Evolutionary conservation across 345 rosid species (phyloP), one percentile per base, ranked within the genome.

Genomic region (Eucalyptus victrix): DNA sequence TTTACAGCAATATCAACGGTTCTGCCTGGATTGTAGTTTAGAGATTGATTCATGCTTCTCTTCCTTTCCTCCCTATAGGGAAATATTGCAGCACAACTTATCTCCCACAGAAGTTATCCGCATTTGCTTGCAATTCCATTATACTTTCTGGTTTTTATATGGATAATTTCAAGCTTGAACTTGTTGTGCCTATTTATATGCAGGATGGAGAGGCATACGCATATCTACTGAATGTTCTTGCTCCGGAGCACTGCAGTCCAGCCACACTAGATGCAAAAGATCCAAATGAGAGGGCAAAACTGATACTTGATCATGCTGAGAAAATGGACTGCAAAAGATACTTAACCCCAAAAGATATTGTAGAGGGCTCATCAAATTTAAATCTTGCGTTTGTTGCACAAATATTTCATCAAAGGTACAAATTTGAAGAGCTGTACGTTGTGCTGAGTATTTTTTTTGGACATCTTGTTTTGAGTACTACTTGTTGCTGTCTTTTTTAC

Each of bases 311-410:
- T 88, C 98, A 97, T 88, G 99, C 98, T 87, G 98, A 95, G 93
- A 94, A 87, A 90, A 95, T 97, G 97, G 94, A 93, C 89, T 97
- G 99, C 93, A 97, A 96, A 89, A 90, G 97, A 87, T 97, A 96
- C 93, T 92, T 97, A 91, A 95, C 91, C 87, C 97, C 99, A 21
- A 94, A 93, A 88, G 99, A 97, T 92, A 97, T 97, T 53, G 94
- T 93, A 51, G 98, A 97, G 88, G 98, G 99, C 86, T 95, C 95
- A 34, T 42, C 98, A 80, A 97, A 94, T 91, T 90, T 97, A 91
- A 97, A 97, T 93, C 98, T 97, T 49, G 99, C 98, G 9, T 96
- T 97, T 80, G 95, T 96, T 86, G 99, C 98, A 49, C 98, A 96
- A 89, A 96, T 97, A 88, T 97, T 97, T 92, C 99, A 97, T 86